These are phyloP conservation scores for Heritiera littoralis DNA, from an alignment of 345 rosid species.

Conservation along the genomic window DNA sequence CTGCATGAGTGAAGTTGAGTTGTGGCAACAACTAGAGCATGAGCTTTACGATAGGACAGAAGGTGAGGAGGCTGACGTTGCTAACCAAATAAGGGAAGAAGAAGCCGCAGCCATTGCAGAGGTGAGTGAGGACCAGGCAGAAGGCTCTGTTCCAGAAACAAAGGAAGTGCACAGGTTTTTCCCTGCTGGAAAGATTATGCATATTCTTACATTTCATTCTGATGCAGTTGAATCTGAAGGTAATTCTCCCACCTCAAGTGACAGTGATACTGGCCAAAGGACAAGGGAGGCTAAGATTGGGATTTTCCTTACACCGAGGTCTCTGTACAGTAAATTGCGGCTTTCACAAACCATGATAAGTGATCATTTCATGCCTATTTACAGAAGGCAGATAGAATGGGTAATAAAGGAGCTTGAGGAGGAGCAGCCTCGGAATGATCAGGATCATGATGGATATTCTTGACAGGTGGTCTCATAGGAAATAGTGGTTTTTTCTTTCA, in stretches of 20 bases:
- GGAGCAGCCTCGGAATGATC: constrained; percentile 35
- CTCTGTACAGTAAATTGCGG: constrained; percentile 84
- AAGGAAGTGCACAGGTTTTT: constrained; percentile 86
- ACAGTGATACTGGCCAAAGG: constrained; percentile 14
- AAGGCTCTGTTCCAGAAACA: constrained; percentile 41
- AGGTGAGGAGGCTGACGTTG: constrained; percentile 49
- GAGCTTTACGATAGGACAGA: constrained; percentile 58
- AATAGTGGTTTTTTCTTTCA: background rate
- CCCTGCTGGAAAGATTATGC: constrained; percentile 94
- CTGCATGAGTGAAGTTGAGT: constrained; percentile 66
- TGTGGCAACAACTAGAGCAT: constrained; percentile 93
- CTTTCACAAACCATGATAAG: constrained; percentile 84
- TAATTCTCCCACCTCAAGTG: constrained; percentile 33
- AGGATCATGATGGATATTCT: background rate
- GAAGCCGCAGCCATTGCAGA: constrained; percentile 89
- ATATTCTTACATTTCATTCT: constrained; percentile 54
- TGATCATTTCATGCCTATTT: constrained; percentile 96
- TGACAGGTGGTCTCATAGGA: constrained; percentile 34
- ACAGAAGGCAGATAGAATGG: constrained; percentile 78
- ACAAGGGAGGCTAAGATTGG: constrained; percentile 52
- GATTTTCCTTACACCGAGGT: constrained; percentile 72
- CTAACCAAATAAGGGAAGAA: constrained; percentile 79
- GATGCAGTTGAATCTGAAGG: constrained; percentile 36
- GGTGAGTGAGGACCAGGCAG: constrained; percentile 52
- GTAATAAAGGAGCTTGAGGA: constrained; percentile 68